Percentiles rank a stretch among this genome's conserved stretches.
Conservation (phyloP, 2,329 filamentous ascomycete genomes). For the Alternaria ventricosa region DNA sequence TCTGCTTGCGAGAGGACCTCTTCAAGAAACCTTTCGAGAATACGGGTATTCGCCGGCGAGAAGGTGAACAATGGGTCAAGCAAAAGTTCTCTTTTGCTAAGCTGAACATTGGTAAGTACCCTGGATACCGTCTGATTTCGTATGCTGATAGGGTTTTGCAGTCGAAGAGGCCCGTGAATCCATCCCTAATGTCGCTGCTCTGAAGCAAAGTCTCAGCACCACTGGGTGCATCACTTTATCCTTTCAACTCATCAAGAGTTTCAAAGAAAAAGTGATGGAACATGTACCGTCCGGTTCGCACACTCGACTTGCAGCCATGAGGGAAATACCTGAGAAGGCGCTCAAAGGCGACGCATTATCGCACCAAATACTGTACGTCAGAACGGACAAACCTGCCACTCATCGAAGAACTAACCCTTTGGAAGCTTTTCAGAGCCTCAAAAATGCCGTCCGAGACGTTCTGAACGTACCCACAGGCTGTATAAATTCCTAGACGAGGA, state of each 20-base stretch:
- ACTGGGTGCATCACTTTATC: neutral
- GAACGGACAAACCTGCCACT: too few relatives aligned
- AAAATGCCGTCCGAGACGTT: too few relatives aligned
- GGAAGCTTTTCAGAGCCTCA: neutral
- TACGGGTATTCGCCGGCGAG: neutral
- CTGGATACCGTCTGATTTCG: neutral
- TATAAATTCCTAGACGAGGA: too few relatives aligned
- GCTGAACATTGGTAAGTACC: constrained; percentile 14
- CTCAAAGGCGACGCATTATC: constrained; percentile 18
- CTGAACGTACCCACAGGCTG: too few relatives aligned
- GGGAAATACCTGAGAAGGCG: too few relatives aligned
- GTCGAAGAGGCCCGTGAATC: neutral
- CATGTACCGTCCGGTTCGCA: too few relatives aligned
- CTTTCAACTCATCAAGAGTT: neutral
- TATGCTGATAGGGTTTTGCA: neutral
- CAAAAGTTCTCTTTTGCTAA: constrained; percentile 10
- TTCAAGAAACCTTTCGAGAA: too few relatives aligned
- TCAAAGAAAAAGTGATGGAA: too few relatives aligned
- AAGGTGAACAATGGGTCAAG: neutral
- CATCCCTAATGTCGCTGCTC: neutral
- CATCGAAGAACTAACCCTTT: neutral
- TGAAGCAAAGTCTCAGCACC: neutral
- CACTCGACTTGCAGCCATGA: too few relatives aligned
- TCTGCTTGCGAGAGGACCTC: neutral
- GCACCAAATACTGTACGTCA: too few relatives aligned